These are phyloP conservation scores for Trichoderma sp. DNA, from an alignment of 2,329 filamentous ascomycete species.

Conservation along the genomic window DNA sequence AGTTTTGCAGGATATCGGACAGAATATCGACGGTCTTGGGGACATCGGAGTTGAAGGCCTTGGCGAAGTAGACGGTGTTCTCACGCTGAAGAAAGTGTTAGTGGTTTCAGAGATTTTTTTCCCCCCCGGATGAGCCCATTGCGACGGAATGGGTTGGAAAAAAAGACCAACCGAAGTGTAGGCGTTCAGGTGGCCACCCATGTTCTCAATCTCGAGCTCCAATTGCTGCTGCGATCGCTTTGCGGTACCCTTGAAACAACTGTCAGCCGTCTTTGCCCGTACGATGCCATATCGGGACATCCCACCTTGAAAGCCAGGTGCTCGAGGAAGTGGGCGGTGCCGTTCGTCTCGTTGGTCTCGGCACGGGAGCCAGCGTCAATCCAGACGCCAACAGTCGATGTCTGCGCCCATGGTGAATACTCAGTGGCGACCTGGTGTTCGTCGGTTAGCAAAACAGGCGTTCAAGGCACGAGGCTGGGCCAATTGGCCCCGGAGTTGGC, in stretches of 20 bases:
- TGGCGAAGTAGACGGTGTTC: slow-evolving; percentile 99
- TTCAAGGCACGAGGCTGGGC: slow-evolving; percentile 29
- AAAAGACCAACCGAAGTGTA: slow-evolving; percentile 88
- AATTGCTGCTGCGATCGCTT: slow-evolving; percentile 95
- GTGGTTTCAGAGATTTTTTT: slow-evolving; percentile 2
- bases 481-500: slow-evolving; percentile 43
- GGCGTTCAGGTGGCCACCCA: slow-evolving; percentile 98
- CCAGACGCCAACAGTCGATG: slow-evolving; percentile 97
- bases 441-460: slow-evolving; percentile 34
- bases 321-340: slow-evolving; percentile 99
- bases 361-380: slow-evolving; percentile 98
- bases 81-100: slow-evolving; percentile 66
- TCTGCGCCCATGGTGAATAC: slow-evolving; percentile 97
- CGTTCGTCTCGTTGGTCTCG: slow-evolving; percentile 98
- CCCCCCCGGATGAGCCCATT: slow-evolving; percentile 21
- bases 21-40: slow-evolving; percentile 97
- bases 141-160: neutral
- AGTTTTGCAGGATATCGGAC: slow-evolving; percentile 98
- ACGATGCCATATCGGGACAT: slow-evolving; percentile 18
- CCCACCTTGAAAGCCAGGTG: slow-evolving; percentile 98
- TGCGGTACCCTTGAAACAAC: slow-evolving; percentile 70
- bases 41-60: slow-evolving; percentile 97
- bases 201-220: slow-evolving; percentile 99
- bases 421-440: slow-evolving; percentile 83
- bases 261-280: slow-evolving; percentile 16